Conservation (phyloP, 1,139 yeast genomes). For the Kodamaea fungicola region DNA sequence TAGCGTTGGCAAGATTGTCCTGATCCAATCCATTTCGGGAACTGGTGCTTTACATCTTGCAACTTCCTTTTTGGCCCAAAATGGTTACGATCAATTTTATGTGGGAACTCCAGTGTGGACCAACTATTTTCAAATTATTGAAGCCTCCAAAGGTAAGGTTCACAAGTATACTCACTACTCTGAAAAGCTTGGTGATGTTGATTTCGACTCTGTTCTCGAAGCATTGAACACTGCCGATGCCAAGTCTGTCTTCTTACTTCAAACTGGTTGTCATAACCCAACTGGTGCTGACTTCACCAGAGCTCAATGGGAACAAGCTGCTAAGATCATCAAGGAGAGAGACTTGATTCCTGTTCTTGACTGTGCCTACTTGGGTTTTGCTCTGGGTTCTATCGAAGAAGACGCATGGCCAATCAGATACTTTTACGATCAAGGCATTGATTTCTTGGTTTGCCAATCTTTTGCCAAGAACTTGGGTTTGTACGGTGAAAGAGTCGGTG, state of each 20-base stretch:
- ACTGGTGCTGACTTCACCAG: constrained; percentile 92
- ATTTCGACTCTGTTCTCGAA: constrained; percentile 24
- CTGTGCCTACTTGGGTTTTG: constrained; percentile 87
- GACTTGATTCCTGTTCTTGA: constrained; percentile 84
- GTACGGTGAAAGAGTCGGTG: constrained; percentile 44
- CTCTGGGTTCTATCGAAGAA: constrained; percentile 18
- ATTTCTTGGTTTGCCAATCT: constrained; percentile 35
- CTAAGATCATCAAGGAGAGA: constrained; percentile 20
- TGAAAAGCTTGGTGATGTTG: constrained; percentile 23
- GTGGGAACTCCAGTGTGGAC: constrained; percentile 43
- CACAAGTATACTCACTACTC: constrained; percentile 33
- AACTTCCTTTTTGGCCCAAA: constrained; percentile 22
- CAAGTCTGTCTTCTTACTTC: constrained; percentile 38
- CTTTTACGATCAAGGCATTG: constrained; percentile 15
- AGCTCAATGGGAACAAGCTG: constrained; percentile 78
- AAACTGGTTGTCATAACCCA: constrained; percentile 98
- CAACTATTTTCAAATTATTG: constrained; percentile 38
- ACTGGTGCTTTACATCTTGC: constrained; percentile 46
- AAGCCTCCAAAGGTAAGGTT: constrained; percentile 25
- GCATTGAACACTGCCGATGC: constrained; percentile 30
- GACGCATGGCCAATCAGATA: constrained; percentile 23
- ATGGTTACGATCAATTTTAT: constrained; percentile 30
- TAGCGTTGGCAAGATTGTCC: constrained; percentile 27
- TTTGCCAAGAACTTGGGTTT: constrained; percentile 47
- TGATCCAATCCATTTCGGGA: constrained; percentile 43